Evolutionary conservation across 768 basidiomycete genomes (phyloP), one percentile per base, ranked within the genome.

Genomic region (Pulveroboletus frians): DNA sequence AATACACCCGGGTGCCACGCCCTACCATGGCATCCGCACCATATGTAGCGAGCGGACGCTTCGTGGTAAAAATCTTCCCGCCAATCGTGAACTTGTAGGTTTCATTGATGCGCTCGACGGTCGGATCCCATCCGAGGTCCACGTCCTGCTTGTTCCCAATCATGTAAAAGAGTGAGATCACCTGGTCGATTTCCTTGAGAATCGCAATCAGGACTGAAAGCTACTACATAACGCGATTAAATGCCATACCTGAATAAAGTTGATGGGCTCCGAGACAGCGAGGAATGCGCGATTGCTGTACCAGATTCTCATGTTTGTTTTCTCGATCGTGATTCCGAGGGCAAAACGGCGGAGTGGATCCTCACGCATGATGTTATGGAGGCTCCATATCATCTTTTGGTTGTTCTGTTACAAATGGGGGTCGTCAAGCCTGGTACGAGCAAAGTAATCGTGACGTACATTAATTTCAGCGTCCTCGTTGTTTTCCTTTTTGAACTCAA

Each of bases 261-360:
- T 3, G 13, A 59, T 23, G 0, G 54, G 34, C 7, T 2, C 9
- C 7, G 45, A 50, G 7, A 38, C 20, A 0, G 11, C 20, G 5
- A 38, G 18, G 11, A 20, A 14, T 7, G 37, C 37, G 3, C 5
- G 37, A 38, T 14, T 21, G 3, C 20, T 13, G 10, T 39, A 60
- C 70, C 70, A 71, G 21, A 70, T 1, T 17, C 69, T 54, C 56
- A 61, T 52, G 0, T 36, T 6, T 0, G 26, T 56, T 39, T 62
- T 53, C 43, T 68, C 62, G 13, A 67, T 48, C 1, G 62, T 66
- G 20, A 69, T 59, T 0, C 67, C 68, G 17, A 64, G 59, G 4
- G 54, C 13, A 20, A 38, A 4, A 2, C 29, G 5, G 29, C 59
- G 52, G 27, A 59, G 47, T 0, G 54, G 62, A 43, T 70, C 69